Evolutionary conservation across 2,329 filamentous ascomycete species (phyloP).

Genomic region (Pseudogymnoascus verrucosus): DNA sequence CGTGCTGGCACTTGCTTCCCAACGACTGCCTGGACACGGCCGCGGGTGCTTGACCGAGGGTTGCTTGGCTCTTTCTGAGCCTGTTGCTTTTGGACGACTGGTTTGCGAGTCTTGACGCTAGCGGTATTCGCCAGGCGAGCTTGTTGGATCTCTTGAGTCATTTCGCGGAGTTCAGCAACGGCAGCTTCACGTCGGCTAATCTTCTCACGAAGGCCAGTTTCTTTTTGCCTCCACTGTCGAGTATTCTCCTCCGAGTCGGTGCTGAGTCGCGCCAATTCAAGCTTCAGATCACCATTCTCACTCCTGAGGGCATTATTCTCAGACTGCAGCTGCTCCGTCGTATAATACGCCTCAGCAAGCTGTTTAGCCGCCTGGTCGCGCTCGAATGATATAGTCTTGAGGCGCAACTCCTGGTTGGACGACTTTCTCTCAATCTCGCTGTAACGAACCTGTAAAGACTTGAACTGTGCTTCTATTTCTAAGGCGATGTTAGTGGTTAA

Average conservation of each 20-base stretch:
- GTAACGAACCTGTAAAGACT: constrained; percentile 51
- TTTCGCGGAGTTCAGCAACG: constrained; percentile 12
- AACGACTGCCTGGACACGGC: constrained; percentile 15
- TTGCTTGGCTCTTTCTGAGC: neutral
- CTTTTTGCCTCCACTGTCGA: constrained; percentile 32
- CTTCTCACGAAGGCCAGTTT: constrained; percentile 34
- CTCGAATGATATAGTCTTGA: constrained; percentile 54
- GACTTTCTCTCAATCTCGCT: constrained; percentile 56
- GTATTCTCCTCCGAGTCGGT: constrained; percentile 32
- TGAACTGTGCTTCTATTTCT: constrained; percentile 53
- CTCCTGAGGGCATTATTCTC: constrained; percentile 32
- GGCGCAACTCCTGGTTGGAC: constrained; percentile 54
- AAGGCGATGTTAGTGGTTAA: neutral
- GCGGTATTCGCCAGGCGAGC: neutral
- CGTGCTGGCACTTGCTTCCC: constrained; percentile 1
- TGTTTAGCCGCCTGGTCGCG: constrained; percentile 58
- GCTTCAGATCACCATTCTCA: constrained; percentile 25
- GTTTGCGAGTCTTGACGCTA: neutral
- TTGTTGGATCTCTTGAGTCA: constrained; percentile 14
- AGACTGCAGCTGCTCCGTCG: constrained; percentile 40
- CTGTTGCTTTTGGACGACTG: neutral
- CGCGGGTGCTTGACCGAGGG: neutral
- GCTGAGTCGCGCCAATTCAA: constrained; percentile 27
- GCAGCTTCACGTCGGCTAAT: constrained; percentile 19
- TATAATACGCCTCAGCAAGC: constrained; percentile 51